A percentile compares a stretch with the other conserved stretches of the same genome.
phyloP scores from a whole-genome alignment of 2,329 filamentous ascomycete genomes.

The Trichoderma afroharzianum region DNA sequence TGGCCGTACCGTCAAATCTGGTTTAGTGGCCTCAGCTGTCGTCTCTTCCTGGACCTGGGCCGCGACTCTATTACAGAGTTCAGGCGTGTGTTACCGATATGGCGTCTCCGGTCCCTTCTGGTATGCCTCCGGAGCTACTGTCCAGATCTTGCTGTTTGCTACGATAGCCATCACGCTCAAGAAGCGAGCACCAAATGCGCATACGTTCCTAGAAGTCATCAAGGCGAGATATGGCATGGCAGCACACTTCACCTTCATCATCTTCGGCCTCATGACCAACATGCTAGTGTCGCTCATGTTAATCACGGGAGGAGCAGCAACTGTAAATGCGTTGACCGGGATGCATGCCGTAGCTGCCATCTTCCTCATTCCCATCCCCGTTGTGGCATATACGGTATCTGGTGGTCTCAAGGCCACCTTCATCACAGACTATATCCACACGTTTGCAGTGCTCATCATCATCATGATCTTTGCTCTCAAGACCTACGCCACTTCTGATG shows the following conservation, averaged over 20 bases:
- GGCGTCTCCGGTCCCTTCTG: constrained; percentile 60
- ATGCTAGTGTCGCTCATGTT: constrained; percentile 87
- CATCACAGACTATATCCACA: constrained; percentile 82
- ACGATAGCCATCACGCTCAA: constrained; percentile 89
- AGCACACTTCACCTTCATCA: constrained; percentile 74
- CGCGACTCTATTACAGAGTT: constrained; percentile 74
- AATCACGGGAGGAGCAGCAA: constrained; percentile 69
- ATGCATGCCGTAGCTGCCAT: constrained; percentile 67
- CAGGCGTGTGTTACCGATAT: constrained; percentile 79
- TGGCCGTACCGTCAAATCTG: constrained; percentile 82
- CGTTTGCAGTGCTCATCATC: constrained; percentile 77
- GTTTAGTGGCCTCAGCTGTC: constrained; percentile 83
- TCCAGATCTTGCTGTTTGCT: constrained; percentile 86
- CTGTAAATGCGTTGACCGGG: constrained; percentile 47
- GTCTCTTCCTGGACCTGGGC: constrained; percentile 94
- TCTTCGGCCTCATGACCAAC: constrained; percentile 80
- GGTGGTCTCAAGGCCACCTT: constrained; percentile 85
- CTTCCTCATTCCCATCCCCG: constrained; percentile 26
- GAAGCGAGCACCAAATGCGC: constrained; percentile 79
- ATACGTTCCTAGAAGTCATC: constrained; percentile 80
- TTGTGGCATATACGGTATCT: constrained; percentile 70
- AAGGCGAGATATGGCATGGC: constrained; percentile 69
- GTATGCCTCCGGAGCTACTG: constrained; percentile 69
- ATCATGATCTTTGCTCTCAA: constrained; percentile 83
- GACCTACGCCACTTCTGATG: constrained; percentile 69